Evolutionary conservation across 2,329 filamentous ascomycete genomes (phyloP).

Genomic region (Hymenoscyphus albidus): DNA sequence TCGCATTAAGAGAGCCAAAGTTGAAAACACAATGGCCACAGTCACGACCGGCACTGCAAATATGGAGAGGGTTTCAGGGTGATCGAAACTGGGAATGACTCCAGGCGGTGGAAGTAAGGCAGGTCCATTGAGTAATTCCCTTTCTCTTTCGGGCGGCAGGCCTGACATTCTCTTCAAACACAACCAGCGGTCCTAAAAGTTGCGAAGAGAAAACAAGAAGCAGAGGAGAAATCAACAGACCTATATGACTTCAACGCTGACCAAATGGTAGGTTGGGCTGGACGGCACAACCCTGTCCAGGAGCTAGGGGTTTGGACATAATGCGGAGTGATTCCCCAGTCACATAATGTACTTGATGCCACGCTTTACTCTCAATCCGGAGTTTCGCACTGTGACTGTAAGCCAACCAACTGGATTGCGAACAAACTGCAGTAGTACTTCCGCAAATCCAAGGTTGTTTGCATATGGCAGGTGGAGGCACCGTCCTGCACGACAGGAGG

Average conservation of each 20-base stretch:
- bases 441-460: neutral
- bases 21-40: neutral
- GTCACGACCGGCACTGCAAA: constrained; percentile 5
- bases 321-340: neutral
- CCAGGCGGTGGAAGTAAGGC: constrained; percentile 5
- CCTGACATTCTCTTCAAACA: neutral
- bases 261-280: neutral
- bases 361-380: neutral
- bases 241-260: neutral
- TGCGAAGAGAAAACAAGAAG: neutral
- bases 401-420: neutral
- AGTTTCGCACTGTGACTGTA: neutral
- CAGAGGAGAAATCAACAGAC: neutral
- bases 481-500: constrained; percentile 1
- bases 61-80: constrained; percentile 1
- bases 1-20: constrained; percentile 6
- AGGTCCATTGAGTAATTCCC: constrained; percentile 4
- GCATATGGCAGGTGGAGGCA: neutral
- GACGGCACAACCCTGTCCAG: neutral
- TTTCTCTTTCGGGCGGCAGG: neutral
- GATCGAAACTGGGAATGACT: constrained; percentile 6
- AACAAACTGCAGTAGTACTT: neutral
- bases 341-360: neutral
- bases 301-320: neutral
- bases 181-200: neutral